Conservation (phyloP, 1,139 yeast species). For the Debaryomyces sp. region DNA sequence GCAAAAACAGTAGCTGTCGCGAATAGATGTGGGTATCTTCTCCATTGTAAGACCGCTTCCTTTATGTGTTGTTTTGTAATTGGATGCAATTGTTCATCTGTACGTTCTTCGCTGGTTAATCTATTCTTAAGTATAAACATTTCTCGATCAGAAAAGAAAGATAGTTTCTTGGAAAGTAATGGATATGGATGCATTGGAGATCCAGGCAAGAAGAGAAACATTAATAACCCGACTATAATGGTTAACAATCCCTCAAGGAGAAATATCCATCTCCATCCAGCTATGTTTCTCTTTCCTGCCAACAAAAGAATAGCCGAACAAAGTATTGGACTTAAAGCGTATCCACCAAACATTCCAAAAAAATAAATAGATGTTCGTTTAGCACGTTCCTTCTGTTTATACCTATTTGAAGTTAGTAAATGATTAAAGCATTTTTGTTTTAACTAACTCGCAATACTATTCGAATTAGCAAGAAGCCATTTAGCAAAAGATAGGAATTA, state of each 20-base stretch:
- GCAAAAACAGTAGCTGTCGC: conserved; percentile 5
- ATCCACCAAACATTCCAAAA: conserved; percentile 8
- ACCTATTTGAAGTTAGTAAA: conserved; percentile 3
- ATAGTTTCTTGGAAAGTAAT: background rate
- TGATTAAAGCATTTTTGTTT: background rate
- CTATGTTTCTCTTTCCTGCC: background rate
- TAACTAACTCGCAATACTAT: too few relatives aligned
- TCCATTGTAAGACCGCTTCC: conserved; percentile 1
- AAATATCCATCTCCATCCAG: conserved; percentile 8
- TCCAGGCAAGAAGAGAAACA: conserved; percentile 3
- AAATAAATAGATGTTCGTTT: conserved; percentile 6
- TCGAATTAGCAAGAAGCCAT: too few relatives aligned
- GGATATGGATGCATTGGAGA: conserved; percentile 3
- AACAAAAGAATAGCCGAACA: conserved; percentile 6
- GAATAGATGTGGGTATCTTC: conserved; percentile 6
- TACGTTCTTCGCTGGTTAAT: background rate
- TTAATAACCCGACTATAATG: background rate
- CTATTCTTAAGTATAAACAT: background rate
- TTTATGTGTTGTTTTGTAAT: background rate
- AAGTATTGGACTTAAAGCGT: conserved; percentile 6
- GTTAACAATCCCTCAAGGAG: conserved; percentile 6
- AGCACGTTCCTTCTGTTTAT: conserved; percentile 2
- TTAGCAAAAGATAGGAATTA: too few relatives aligned
- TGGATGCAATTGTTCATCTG: background rate
- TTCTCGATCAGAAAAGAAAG: conserved; percentile 1